Percentiles rank a stretch among this genome's conserved stretches.
Evolutionary conservation across 129 eudicot species (phyloP).

Genomic region (Deinandra increscens): DNA sequence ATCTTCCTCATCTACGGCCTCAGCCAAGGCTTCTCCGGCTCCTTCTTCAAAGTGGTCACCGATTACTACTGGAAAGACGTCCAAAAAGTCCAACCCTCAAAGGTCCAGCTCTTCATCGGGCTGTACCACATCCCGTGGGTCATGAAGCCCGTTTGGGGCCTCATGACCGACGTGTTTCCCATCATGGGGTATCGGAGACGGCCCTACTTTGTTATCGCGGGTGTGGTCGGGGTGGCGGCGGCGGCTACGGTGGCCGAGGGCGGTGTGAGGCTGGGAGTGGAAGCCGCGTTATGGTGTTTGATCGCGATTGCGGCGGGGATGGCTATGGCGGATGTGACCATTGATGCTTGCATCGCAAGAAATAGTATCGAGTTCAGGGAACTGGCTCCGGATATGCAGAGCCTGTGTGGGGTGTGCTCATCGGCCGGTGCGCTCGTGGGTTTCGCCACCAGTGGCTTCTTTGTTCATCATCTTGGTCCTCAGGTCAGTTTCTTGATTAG

Average conservation of each 20-base stretch:
- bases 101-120: constrained; percentile 46
- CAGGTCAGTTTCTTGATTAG: constrained; percentile 34
- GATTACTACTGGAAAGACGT: constrained; percentile 74
- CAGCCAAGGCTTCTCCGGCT: constrained; percentile 42
- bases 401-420: constrained; percentile 51
- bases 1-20: constrained; percentile 55
- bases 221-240: constrained; percentile 42
- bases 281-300: constrained; percentile 47
- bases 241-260: constrained; percentile 38
- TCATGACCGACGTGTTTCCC: constrained; percentile 58
- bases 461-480: constrained; percentile 62
- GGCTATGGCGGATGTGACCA: constrained; percentile 64
- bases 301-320: constrained; percentile 44
- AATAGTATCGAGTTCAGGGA: constrained; percentile 48
- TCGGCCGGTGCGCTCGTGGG: constrained; percentile 63
- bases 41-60: constrained; percentile 44
- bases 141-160: constrained; percentile 63
- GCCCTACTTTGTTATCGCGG: constrained; percentile 53
- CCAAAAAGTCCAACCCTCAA: constrained; percentile 50
- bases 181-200: constrained; percentile 50
- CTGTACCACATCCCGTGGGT: constrained; percentile 58
- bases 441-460: constrained; percentile 53
- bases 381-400: constrained; percentile 66
- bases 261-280: constrained; percentile 35
- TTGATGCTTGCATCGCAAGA: constrained; percentile 67